phyloP scores from a whole-genome alignment of 306 rosid species.

The Chamaecrista fasciculata region DNA sequence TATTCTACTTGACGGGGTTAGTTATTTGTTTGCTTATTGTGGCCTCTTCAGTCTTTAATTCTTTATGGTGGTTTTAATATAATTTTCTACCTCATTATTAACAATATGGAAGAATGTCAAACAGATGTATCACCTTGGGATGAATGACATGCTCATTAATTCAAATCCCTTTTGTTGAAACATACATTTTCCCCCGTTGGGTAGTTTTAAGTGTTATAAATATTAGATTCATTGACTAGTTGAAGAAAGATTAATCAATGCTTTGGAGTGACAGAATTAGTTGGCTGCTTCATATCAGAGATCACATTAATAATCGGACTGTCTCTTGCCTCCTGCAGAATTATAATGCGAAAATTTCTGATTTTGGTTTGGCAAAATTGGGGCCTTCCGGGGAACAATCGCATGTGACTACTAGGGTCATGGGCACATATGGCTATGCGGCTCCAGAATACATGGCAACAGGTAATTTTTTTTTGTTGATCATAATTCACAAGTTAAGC shows the following conservation, averaged over 20 bases:
- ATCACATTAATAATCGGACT: slow-evolving; percentile 9
- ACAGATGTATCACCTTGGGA: slow-evolving; percentile 19
- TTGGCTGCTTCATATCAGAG: background rate
- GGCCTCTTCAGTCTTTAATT: slow-evolving; percentile 1
- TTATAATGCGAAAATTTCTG: slow-evolving; percentile 77
- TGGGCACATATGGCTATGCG: slow-evolving; percentile 84
- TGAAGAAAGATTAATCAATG: background rate
- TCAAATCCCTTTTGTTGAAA: background rate
- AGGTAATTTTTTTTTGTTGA: slow-evolving; percentile 44
- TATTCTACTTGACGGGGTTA: slow-evolving; percentile 82
- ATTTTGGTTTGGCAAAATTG: slow-evolving; percentile 86
- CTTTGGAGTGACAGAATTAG: slow-evolving; percentile 4
- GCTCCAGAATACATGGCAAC: slow-evolving; percentile 91
- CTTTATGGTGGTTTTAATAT: background rate
- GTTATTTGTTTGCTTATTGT: slow-evolving; percentile 24
- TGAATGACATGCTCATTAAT: background rate
- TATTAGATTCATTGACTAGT: background rate
- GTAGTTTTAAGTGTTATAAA: background rate
- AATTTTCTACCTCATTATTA: background rate
- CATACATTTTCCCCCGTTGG: background rate
- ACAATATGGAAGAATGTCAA: background rate
- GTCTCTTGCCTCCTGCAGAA: slow-evolving; percentile 37
- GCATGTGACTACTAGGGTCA: slow-evolving; percentile 81
- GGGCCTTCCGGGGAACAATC: slow-evolving; percentile 75
- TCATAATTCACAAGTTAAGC: background rate